Base-by-base conservation (phyloP, 2,329 filamentous ascomycete genomes). In the Alternaria alternata region DNA sequence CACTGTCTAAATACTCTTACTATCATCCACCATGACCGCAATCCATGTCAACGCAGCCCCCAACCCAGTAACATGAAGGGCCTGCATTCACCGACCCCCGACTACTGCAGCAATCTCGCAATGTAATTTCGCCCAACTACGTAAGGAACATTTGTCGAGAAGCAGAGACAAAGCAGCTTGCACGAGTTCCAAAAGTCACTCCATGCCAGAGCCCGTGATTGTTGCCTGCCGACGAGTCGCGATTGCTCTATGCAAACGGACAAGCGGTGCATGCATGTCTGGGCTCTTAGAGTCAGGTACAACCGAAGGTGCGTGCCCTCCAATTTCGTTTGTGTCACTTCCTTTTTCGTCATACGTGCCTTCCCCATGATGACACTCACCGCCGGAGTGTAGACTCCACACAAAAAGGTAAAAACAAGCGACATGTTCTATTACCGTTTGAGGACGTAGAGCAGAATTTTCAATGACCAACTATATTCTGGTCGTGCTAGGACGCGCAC, bases 1-100 rank as follows among this genome's bases (percentile, higher is more conserved):
- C 71, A 73, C 67, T 74, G 63, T 74, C 67, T 75, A 72, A 71
- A 72, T 74, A 75, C 68, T 71, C 63, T 68, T 66, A 75, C 68
- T 73, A 68, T 71, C 72, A 71, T 72, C 63, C 64, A 66, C 69
- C 63, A 68, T 76, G 64, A 68, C 61, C 68, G 61, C 73, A 54
- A 54, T 68, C 57, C 59, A 59, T 73, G 70, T 71, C 74, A 69
- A 49, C 66, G 54, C 73, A 71, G 67, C 68, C 65, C 61, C 44
- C 66, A 67, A 68, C 61, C 57, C 62, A 59, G 39, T 67, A 67
- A 62, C 57, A 66, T 54, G 62, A 70, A 62, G 63, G 69, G 66
- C 65, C 61, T 67, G 65, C 68, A 65, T 56, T 67, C 62, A 62
- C 62, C 69, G 65, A 66, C 62, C 28, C 63, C 59, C 68, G 69